Evolutionary conservation across 2,329 filamentous ascomycete species (phyloP).

Genomic region (Calonectria multiphialidica): DNA sequence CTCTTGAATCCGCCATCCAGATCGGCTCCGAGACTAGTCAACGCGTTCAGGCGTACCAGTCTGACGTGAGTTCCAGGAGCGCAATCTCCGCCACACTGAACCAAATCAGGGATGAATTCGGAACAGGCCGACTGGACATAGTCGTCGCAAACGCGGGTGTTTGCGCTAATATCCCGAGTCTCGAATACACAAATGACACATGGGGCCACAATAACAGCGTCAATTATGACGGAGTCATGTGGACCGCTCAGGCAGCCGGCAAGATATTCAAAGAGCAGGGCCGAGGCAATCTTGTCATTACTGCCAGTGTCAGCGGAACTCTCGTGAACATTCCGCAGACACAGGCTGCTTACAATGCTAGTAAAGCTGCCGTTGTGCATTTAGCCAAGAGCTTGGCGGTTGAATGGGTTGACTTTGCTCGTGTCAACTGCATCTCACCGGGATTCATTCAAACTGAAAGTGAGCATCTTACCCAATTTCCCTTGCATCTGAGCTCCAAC

Average conservation of each 20-base stretch:
- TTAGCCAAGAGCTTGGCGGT: slow-evolving; percentile 11
- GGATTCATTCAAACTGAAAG: slow-evolving; percentile 10
- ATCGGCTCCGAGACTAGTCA: neutral
- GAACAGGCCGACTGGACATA: neutral
- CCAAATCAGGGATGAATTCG: neutral
- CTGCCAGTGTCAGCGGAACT: neutral
- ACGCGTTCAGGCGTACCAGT: neutral
- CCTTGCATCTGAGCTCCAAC: too few species aligned
- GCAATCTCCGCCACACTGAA: neutral
- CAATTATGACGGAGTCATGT: slow-evolving; percentile 13
- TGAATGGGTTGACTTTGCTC: slow-evolving; percentile 19
- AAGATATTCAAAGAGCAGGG: slow-evolving; percentile 9
- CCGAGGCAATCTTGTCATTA: slow-evolving; percentile 9
- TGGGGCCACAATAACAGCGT: slow-evolving; percentile 1
- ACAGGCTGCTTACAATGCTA: slow-evolving; percentile 12
- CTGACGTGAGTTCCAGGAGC: neutral
- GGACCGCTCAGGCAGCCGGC: slow-evolving; percentile 9
- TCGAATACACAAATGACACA: neutral
- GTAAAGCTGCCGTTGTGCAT: slow-evolving; percentile 11
- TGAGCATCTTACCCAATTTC: neutral
- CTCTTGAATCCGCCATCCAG: neutral
- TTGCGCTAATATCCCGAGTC: neutral
- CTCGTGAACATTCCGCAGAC: slow-evolving; percentile 13
- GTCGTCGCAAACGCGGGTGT: slow-evolving; percentile 16
- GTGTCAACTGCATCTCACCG: slow-evolving; percentile 18